Percentiles rank a stretch among this genome's conserved stretches.
These are phyloP conservation scores for Piper betle DNA, from an alignment of 164 flowering plant species.

Conservation along the genomic window DNA sequence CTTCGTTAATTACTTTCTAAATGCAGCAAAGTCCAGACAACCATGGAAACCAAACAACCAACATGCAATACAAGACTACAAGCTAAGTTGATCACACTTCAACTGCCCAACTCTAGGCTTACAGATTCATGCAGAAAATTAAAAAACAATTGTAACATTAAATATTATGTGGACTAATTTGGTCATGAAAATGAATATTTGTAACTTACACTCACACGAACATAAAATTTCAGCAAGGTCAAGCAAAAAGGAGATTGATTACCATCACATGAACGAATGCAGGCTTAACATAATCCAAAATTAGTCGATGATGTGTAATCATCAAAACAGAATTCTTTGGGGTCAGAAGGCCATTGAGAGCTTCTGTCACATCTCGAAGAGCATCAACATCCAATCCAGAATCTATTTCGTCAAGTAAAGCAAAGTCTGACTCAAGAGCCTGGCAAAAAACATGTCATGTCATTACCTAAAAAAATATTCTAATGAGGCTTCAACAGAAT, in stretches of 20 bases:
- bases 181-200: too few relatives aligned
- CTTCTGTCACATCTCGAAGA: conserved; percentile 77
- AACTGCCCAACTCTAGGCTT: too few relatives aligned
- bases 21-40: too few relatives aligned
- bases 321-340: conserved; percentile 70
- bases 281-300: conserved; percentile 70
- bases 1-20: too few relatives aligned
- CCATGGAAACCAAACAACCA: too few relatives aligned
- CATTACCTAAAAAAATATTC: not conserved
- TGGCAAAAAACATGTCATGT: conserved; percentile 13
- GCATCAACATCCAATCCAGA: conserved; percentile 99
- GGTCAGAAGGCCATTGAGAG: conserved; percentile 70
- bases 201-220: too few relatives aligned
- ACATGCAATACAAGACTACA: too few relatives aligned
- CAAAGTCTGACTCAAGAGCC: conserved; percentile 94
- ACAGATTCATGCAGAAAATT: too few relatives aligned
- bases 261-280: conserved; percentile 81
- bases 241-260: conserved; percentile 11
- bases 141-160: not conserved
- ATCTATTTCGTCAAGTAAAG: conserved; percentile 92
- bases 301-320: conserved; percentile 89
- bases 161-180: too few relatives aligned
- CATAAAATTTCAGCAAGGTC: too few relatives aligned
- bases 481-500: too few relatives aligned
- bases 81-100: too few relatives aligned